Evolutionary conservation across 2,329 filamentous ascomycete species (phyloP).

Genomic region (Lachnellula arida): DNA sequence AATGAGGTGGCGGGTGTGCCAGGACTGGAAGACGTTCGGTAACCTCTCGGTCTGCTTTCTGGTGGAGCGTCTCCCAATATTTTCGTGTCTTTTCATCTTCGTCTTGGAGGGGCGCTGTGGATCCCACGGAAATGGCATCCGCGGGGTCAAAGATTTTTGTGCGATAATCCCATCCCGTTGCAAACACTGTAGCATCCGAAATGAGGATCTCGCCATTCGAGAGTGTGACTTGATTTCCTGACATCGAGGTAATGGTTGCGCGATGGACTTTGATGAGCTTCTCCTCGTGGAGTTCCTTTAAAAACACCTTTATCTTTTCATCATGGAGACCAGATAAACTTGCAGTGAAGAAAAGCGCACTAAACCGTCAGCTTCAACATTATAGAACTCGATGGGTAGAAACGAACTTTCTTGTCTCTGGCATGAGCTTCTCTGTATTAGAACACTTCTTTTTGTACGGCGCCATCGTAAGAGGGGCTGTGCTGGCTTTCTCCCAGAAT

Average conservation of each 20-base stretch:
- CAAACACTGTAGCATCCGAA: constrained; percentile 11
- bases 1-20: too few relatives aligned
- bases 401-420: constrained; percentile 7
- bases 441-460: constrained; percentile 10
- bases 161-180: constrained; percentile 10
- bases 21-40: too few relatives aligned
- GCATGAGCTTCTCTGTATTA: constrained; percentile 11
- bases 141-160: constrained; percentile 3
- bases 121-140: neutral
- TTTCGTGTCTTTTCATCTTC: too few relatives aligned
- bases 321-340: too few relatives aligned
- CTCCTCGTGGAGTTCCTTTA: constrained; percentile 8
- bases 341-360: too few relatives aligned
- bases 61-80: too few relatives aligned
- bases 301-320: neutral
- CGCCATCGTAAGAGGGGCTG: constrained; percentile 4
- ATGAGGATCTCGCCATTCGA: neutral
- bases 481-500: constrained; percentile 7
- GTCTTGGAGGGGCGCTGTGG: too few relatives aligned
- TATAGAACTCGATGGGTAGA: too few relatives aligned
- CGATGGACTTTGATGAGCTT: constrained; percentile 12
- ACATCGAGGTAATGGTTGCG: constrained; percentile 11
- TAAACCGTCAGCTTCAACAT: too few relatives aligned
- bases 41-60: too few relatives aligned
- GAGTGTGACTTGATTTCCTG: neutral